A percentile compares a stretch with the other conserved stretches of the same genome.
Conservation (phyloP, 345 rosid genomes). For the Hibiscus mutabilis region DNA sequence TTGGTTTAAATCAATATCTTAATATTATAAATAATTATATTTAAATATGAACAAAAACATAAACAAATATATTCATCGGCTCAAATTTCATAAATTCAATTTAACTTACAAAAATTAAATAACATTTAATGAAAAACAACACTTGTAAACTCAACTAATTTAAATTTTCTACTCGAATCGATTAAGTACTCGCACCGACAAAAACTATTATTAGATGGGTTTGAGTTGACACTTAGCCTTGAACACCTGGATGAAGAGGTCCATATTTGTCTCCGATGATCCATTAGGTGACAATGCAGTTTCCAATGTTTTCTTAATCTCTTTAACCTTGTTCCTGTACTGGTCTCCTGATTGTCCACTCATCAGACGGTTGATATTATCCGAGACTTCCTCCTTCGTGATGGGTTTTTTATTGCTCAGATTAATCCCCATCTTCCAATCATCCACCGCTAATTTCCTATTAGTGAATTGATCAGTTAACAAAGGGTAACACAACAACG, state of each 20-base stretch:
- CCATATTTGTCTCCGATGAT: constrained; percentile 41
- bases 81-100: too few relatives aligned
- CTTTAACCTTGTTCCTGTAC: constrained; percentile 26
- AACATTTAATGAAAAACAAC: too few relatives aligned
- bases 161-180: too few relatives aligned
- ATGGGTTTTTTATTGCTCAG: constrained; percentile 27
- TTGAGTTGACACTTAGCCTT: constrained; percentile 20
- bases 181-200: too few relatives aligned
- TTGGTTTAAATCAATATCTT: too few relatives aligned
- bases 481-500: constrained; percentile 61
- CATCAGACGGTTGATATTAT: constrained; percentile 45
- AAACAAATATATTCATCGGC: too few relatives aligned
- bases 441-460: constrained; percentile 70
- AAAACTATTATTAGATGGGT: background rate
- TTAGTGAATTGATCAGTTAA: constrained; percentile 79
- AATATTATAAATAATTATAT: too few relatives aligned
- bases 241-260: constrained; percentile 35
- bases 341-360: constrained; percentile 31
- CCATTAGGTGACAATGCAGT: constrained; percentile 37
- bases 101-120: too few relatives aligned
- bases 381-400: constrained; percentile 34
- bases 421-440: constrained; percentile 75
- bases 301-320: constrained; percentile 36
- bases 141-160: too few relatives aligned
- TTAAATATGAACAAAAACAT: too few relatives aligned